Percentiles rank a stretch among this genome's conserved stretches.
phyloP scores from a whole-genome alignment of 805 yeast species.

The Myxozyma kluyveri region DNA sequence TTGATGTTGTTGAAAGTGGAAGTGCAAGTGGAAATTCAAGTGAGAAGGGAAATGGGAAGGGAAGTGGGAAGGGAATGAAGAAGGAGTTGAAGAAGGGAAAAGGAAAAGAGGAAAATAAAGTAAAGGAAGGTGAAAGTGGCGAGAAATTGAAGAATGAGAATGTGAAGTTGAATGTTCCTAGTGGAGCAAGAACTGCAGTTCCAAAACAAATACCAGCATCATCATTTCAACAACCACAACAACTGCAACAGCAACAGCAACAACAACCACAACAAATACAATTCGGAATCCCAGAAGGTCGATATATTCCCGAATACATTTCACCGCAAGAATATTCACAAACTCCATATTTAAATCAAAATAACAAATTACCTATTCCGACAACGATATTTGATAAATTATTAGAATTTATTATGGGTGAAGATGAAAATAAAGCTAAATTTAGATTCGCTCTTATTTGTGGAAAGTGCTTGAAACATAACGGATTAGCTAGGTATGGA shows the following conservation, averaged over 20 bases:
- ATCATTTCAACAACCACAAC: conserved; percentile 2
- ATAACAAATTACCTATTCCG: background rate
- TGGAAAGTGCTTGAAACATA: conserved; percentile 60
- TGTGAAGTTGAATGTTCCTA: background rate
- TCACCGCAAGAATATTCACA: background rate
- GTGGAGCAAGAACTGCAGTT: background rate
- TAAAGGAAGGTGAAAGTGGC: background rate
- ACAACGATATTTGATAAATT: conserved; percentile 45
- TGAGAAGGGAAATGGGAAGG: conserved; percentile 40
- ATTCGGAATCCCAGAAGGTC: background rate
- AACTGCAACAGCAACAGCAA: background rate
- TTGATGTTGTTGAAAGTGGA: conserved; percentile 37
- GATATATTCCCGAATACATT: background rate
- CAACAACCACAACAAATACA: conserved; percentile 5
- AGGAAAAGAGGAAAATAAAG: no score
- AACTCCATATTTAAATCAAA: background rate
- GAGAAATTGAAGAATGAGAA: background rate
- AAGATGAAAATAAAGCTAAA: conserved; percentile 60
- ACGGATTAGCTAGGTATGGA: conserved; percentile 80
- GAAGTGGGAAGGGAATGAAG: no score
- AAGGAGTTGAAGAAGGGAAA: background rate
- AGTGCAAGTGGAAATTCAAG: conserved; percentile 14
- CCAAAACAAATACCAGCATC: conserved; percentile 3
- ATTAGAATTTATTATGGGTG: conserved; percentile 51
- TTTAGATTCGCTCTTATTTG: conserved; percentile 72